Evolutionary conservation across 805 yeast species (phyloP).

Genomic region (Cyberlindnera subsufficiens): DNA sequence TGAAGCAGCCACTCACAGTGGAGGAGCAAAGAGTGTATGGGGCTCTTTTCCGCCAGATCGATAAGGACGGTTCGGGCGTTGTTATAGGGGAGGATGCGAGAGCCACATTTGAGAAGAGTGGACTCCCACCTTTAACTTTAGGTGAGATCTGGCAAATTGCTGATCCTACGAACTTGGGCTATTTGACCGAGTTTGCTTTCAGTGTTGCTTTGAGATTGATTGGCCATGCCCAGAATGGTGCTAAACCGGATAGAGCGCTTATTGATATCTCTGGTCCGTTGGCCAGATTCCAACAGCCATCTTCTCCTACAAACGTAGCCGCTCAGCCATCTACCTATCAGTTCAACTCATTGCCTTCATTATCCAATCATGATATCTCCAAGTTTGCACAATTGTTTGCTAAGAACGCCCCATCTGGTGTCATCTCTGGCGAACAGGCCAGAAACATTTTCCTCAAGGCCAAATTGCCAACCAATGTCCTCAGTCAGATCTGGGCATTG

Average conservation of each 20-base stretch:
- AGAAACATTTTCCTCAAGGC: slow-evolving; percentile 86
- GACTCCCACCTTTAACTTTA: slow-evolving; percentile 66
- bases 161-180: slow-evolving; percentile 86
- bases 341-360: slow-evolving; percentile 38
- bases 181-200: slow-evolving; percentile 74
- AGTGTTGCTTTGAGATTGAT: slow-evolving; percentile 83
- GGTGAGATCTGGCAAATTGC: slow-evolving; percentile 95
- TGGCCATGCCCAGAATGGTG: slow-evolving; percentile 79
- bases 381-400: slow-evolving; percentile 70
- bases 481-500: slow-evolving; percentile 86
- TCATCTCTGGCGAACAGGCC: slow-evolving; percentile 75
- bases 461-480: slow-evolving; percentile 63
- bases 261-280: slow-evolving; percentile 57
- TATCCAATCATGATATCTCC: slow-evolving; percentile 51
- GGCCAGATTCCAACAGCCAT: slow-evolving; percentile 46
- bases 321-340: slow-evolving; percentile 20
- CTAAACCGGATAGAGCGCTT: slow-evolving; percentile 45
- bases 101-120: slow-evolving; percentile 77
- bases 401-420: slow-evolving; percentile 52
- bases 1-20: slow-evolving; percentile 41
- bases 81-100: slow-evolving; percentile 87
- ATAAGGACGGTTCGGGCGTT: slow-evolving; percentile 70
- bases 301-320: background rate
- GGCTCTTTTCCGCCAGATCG: slow-evolving; percentile 73
- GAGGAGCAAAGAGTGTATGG: slow-evolving; percentile 76